Evolutionary conservation across 1,284 basidiomycete genomes (phyloP), one percentile per base, ranked within the genome.

Genomic region (Austroboletus olivaceoglutinosus): DNA sequence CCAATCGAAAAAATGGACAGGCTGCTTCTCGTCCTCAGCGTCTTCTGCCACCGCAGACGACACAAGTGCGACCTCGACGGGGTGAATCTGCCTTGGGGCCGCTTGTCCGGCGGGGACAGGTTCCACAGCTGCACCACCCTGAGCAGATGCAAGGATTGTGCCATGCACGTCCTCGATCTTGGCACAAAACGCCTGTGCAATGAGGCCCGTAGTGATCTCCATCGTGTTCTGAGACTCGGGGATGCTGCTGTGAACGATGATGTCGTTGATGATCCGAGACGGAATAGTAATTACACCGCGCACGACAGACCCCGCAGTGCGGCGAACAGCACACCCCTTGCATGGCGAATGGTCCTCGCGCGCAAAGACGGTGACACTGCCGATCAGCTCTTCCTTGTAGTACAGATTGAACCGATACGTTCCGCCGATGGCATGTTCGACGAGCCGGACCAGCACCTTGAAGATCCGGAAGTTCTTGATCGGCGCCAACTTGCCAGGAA

Each of bases 281-380:
- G 60, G 54, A 11, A 63, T 50, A 29, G 52, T 49, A 43, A 63
- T 64, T 18, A 58, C 48, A 2, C 63, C 61, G n/a, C 52, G 61
- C 22, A 66, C 29, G 8, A 64, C 2, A 0, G 63, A 45, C 16
- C 44, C 50, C 0, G 31, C 38, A 5, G 43, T 36, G 18, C 61
- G 63, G 21, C 61, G 61, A 10, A 40, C 18, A 18, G 50, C 51
- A 38, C 61, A 65, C 16, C 60, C 63, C 31, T 55, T 53, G 47
- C 61, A 65, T 3, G 61, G 52, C 0, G 63, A 60, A 16, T 44
- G 47, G 45, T 55, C 51, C 18, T 57, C 51, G 27, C 61, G 54
- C n/a, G 59, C 44, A 30, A 64, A 62, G n/a, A 62, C 63, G 5
- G 63, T 45, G 37, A 58, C 33, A n/a, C 34, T 51, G 9, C 63